phyloP scores from a whole-genome alignment of 2,329 filamentous ascomycete genomes.

The Phoma sp. region DNA sequence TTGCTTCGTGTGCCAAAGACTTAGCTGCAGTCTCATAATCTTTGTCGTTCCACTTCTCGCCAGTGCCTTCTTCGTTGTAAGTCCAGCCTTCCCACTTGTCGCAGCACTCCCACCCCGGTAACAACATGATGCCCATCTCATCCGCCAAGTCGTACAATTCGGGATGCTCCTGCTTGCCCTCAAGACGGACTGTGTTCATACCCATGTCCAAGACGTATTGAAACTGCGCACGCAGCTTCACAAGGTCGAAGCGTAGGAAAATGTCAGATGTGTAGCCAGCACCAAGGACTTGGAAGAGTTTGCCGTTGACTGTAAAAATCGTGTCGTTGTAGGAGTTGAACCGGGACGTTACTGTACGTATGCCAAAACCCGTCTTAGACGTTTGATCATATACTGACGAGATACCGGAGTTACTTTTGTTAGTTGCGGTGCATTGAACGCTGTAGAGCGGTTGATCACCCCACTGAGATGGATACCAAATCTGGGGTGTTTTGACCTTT shows the following conservation, averaged over 20 bases:
- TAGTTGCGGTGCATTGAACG: slow-evolving; percentile 32
- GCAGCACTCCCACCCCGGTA: slow-evolving; percentile 71
- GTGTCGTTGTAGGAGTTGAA: slow-evolving; percentile 62
- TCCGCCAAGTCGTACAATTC: slow-evolving; percentile 66
- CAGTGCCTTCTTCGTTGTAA: slow-evolving; percentile 63
- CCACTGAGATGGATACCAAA: slow-evolving; percentile 70
- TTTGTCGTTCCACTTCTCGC: slow-evolving; percentile 56
- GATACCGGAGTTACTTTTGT: slow-evolving; percentile 21
- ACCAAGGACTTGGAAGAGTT: slow-evolving; percentile 66
- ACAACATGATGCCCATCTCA: slow-evolving; percentile 65
- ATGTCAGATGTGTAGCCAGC: slow-evolving; percentile 67
- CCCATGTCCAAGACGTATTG: slow-evolving; percentile 65
- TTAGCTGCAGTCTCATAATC: slow-evolving; percentile 64
- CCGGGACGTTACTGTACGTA: slow-evolving; percentile 60
- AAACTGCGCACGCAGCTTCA: slow-evolving; percentile 58
- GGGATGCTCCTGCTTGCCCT: slow-evolving; percentile 70
- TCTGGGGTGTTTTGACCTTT: slow-evolving; percentile 52
- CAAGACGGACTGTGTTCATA: slow-evolving; percentile 67
- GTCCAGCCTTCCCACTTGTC: slow-evolving; percentile 71
- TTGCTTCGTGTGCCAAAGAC: slow-evolving; percentile 66
- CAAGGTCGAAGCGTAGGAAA: slow-evolving; percentile 63
- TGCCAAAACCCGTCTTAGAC: slow-evolving; percentile 55
- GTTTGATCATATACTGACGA: slow-evolving; percentile 44
- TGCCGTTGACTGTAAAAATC: slow-evolving; percentile 62
- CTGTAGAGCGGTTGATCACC: slow-evolving; percentile 62